Evolutionary conservation across 129 eudicot genomes (phyloP), one percentile per base, ranked within the genome.

Genomic region (Flaveria ramosissima): DNA sequence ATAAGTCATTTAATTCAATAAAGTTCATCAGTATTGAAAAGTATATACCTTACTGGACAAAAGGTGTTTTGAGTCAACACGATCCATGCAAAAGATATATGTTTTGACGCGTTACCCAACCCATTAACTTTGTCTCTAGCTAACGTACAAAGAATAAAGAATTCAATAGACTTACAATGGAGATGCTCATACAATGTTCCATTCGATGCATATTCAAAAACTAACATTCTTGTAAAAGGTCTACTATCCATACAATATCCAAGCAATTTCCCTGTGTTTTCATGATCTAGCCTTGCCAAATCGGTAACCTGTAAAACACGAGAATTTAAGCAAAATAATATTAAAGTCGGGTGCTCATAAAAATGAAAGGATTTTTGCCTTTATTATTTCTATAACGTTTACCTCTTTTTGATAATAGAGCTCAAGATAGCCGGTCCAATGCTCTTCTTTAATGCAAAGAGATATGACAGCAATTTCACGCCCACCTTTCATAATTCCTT

Each of bases 401-500:
- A 91, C 99, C 99, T 95, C 91, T 82, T 87, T 90, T 64, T 91
- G 97, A 74, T 86, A 95, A 80, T 91, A 95, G 68, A 95, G 96
- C 83, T 95, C 99, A n/a, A 91, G 92, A 83, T 86, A 89, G 26
- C 91, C 89, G 2, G 90, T 81, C 99, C 97, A 95, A 13, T 87
- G 88, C 82, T 91, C 96, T 86, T 95, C 96, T 83, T 91, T 91
- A 50, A 91, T 77, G 78, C 97, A 89, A 78, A 95, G 96, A 53
- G 96, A 89, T 77, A 95, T 89, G 20, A 91, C 99, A 1, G 99
- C 99, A 65, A 95, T 88, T 84, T 91, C 99, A 2, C 94, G 85
- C 11, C 99, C 99, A n/a, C 87, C 89, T 82, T 88, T 88, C 80
- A 89, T 62, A 78, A 71, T 95, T 73, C 99, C 99, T 85, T 95